Base-by-base conservation (phyloP, 306 rosid species). In the Cicer yamashitae region DNA sequence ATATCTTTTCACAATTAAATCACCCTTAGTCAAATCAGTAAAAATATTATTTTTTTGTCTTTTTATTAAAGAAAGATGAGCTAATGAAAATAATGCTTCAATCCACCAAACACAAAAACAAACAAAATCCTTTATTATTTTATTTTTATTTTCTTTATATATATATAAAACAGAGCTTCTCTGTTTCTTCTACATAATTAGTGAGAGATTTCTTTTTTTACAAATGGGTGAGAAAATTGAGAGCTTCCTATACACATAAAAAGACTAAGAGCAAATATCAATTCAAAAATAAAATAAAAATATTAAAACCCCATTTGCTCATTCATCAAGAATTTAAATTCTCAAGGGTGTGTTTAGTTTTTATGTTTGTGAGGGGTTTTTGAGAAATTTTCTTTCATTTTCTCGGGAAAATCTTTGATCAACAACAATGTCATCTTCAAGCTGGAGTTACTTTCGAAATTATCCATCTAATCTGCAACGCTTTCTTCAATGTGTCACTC, bases 401-500 rank as follows among this genome's bases (percentile, higher is more conserved):
- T 81, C 54, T 17, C 44, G 14, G 14, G 76, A 77, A 59, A 70
- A 47, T 53, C 40, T 44, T 41, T 17, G 64, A 69, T 56, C 77
- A 70, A 50, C 18, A 14, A 83, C 75, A 88, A 82, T 82, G 85
- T 53, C 73, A 25, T 58, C 46, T 7, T 30, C 67, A 44, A 47
- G 20, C 5, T 65, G 75, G 56, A 71, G 73, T 51, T 76, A 67
- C 39, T 73, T 83, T 9, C 69, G 54, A 7, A 54, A 3, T 77
- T 78, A 74, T 37, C 75, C 53, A 0, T 84, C 93, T 0, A 91
- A 91, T 70, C 75, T 91, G 54, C 84, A 85, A 81, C 84, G 86
- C 4, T 89, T 91, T 58, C 90, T 91, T 78, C 90, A 85, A 40
- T 85, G 86, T 73, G 88, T 88, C 41, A 89, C 96, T 53, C 97